Conservation (phyloP, 1,284 basidiomycete genomes). For the Taiwanofungus camphoratus region DNA sequence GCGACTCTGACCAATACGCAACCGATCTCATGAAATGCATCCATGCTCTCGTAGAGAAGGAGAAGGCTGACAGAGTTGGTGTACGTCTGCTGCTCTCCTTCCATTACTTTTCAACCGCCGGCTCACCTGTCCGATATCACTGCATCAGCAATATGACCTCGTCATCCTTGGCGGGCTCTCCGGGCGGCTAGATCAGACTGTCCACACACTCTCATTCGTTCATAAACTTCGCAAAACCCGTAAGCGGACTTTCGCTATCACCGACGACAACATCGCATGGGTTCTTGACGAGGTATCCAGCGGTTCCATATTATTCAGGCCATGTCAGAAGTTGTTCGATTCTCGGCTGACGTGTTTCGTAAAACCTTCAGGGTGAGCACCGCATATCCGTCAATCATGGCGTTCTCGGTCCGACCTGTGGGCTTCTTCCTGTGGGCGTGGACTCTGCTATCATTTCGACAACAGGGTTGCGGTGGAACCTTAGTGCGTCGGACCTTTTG, state of each 20-base stretch:
- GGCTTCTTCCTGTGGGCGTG: constrained; percentile 86
- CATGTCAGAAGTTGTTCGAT: too few relatives aligned
- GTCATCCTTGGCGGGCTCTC: constrained; percentile 86
- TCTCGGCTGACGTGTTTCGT: too few relatives aligned
- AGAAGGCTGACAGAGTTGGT: constrained; percentile 32
- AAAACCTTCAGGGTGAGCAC: constrained; percentile 66
- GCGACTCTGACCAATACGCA: constrained; percentile 73
- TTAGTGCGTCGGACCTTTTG: constrained; percentile 55
- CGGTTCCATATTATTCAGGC: too few relatives aligned
- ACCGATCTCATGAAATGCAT: constrained; percentile 97
- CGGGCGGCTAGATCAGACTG: constrained; percentile 91
- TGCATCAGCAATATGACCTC: constrained; percentile 50
- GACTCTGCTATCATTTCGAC: constrained; percentile 74
- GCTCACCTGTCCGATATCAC: neutral
- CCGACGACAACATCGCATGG: constrained; percentile 88
- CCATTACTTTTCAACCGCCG: neutral
- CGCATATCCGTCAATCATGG: constrained; percentile 67
- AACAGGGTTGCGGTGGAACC: constrained; percentile 85
- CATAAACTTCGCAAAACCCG: constrained; percentile 73
- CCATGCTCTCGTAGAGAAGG: constrained; percentile 51
- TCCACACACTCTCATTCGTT: constrained; percentile 84
- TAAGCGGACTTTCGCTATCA: constrained; percentile 67
- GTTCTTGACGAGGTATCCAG: constrained; percentile 74
- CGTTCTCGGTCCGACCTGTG: constrained; percentile 84
- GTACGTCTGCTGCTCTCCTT: constrained; percentile 24